These are phyloP conservation scores for Lecanicillium sp. DNA, from an alignment of 2,329 filamentous ascomycete species.

Conservation along the genomic window DNA sequence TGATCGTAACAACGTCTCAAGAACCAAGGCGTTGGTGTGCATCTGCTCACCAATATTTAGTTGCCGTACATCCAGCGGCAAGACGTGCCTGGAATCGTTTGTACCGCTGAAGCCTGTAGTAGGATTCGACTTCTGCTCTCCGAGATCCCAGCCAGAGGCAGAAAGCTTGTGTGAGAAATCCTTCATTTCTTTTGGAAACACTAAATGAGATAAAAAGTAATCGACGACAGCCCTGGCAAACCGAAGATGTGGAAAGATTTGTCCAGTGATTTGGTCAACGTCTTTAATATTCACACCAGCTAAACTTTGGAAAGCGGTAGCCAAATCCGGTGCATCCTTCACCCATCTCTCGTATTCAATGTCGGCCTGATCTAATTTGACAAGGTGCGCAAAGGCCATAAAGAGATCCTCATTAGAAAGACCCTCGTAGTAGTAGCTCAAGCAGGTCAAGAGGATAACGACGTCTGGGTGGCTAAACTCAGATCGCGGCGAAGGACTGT, in stretches of 20 bases:
- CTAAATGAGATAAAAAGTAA: slow-evolving; percentile 53
- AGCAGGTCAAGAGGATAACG: slow-evolving; percentile 47
- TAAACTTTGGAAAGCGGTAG: slow-evolving; percentile 33
- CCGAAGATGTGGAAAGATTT: slow-evolving; percentile 49
- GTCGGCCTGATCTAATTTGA: slow-evolving; percentile 41
- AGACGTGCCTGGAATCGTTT: slow-evolving; percentile 51
- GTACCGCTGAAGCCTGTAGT: slow-evolving; percentile 67
- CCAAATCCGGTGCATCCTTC: slow-evolving; percentile 26
- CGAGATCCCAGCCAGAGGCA: slow-evolving; percentile 63
- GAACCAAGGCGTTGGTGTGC: slow-evolving; percentile 63
- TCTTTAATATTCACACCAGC: slow-evolving; percentile 56
- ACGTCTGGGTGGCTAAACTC: slow-evolving; percentile 61
- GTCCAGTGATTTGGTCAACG: slow-evolving; percentile 33
- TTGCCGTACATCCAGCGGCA: slow-evolving; percentile 47
- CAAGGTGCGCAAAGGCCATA: slow-evolving; percentile 29
- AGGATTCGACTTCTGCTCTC: slow-evolving; percentile 36
- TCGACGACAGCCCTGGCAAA: slow-evolving; percentile 52
- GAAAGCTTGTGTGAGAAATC: slow-evolving; percentile 60
- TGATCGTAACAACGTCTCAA: slow-evolving; percentile 49
- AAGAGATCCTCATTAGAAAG: slow-evolving; percentile 45
- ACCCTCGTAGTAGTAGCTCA: slow-evolving; percentile 53
- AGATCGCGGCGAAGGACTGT: slow-evolving; percentile 45
- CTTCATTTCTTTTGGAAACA: slow-evolving; percentile 57
- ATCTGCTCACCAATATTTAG: slow-evolving; percentile 33
- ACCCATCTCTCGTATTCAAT: slow-evolving; percentile 49